Evolutionary conservation across 2,329 filamentous ascomycete genomes (phyloP), one percentile per base, ranked within the genome.

Genomic region (Knoxdaviesia capensis): DNA sequence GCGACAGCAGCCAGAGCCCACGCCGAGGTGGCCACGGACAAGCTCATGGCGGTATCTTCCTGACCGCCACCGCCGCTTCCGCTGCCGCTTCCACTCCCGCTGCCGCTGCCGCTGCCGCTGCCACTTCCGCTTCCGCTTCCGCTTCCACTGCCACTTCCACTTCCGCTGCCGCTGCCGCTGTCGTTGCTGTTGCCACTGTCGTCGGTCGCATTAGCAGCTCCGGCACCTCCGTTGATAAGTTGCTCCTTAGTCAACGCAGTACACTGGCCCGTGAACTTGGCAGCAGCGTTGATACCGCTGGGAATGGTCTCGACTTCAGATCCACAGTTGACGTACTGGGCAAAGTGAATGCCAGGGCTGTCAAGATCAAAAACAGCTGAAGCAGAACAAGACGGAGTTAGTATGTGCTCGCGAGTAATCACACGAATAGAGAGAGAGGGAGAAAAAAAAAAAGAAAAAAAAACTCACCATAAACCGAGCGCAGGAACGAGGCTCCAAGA

Each of bases 401-500:
- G 5, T 29, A 6, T n/a, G 30, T 7, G 6, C 10, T 6, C 32
- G 20, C 10, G 4, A 31, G 28, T 31, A 37, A 38, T 35, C 11
- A 35, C 8, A 11, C 8, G 9, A 35, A 11, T 2, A 11, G 34
- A 35, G 9, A 11, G 9, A 35, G 9, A 10, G 8, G 31, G 35
- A 20, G 20, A 7, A 37, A 30, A 9, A 38, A 4, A 35, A 4
- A 36, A 38, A 7, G 30, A 6, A 37, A 36, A 20, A 37, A 11
- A 30, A 34, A 36, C 47, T 41, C 42, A 48, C 47, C 59, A 31
- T 65, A 66, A 5, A 61, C 59, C 28, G 61, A 56, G 7, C 63
- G 56, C 31, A 66, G 53, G 50, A 66, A 65, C 5, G 61, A 62
- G 41, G 64, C 61, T 10, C 63, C 63, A 2, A 66, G 56, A 3